Evolutionary conservation across 805 yeast genomes (phyloP).

Genomic region (Clavispora asparagi): DNA sequence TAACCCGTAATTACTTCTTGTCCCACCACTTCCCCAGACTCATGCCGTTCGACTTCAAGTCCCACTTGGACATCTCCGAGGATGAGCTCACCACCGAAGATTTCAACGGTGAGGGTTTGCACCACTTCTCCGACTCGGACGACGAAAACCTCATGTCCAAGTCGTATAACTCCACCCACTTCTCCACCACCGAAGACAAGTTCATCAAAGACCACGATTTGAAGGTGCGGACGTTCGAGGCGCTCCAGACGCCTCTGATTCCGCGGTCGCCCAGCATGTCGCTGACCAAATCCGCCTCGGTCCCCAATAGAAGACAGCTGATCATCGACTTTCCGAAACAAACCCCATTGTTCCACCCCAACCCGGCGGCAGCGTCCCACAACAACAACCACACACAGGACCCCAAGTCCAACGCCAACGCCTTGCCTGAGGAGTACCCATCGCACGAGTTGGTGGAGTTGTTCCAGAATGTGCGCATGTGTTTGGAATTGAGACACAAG

Average conservation of each 20-base stretch:
- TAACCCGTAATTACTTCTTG: no score
- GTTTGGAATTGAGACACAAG: constrained; percentile 70
- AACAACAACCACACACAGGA: constrained; percentile 13
- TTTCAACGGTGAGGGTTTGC: constrained; percentile 4
- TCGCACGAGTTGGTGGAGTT: constrained; percentile 64
- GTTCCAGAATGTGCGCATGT: constrained; percentile 55
- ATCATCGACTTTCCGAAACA: constrained; percentile 34
- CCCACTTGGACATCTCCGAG: constrained; percentile 3
- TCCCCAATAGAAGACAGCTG: constrained; percentile 28
- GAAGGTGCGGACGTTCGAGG: constrained; percentile 54
- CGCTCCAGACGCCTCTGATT: constrained; percentile 24
- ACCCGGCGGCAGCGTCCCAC: constrained; percentile 16
- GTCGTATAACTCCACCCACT: constrained; percentile 47
- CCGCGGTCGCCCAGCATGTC: constrained; percentile 37
- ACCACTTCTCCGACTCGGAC: constrained; percentile 13
- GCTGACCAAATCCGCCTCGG: background rate
- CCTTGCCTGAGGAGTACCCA: constrained; percentile 49
- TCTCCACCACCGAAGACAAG: constrained; percentile 60
- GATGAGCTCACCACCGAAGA: constrained; percentile 4
- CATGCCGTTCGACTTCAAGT: background rate
- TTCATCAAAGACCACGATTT: constrained; percentile 63
- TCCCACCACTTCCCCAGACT: background rate
- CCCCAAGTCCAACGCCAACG: constrained; percentile 11
- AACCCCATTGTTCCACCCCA: constrained; percentile 12
- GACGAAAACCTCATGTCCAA: constrained; percentile 27